phyloP scores from a whole-genome alignment of 345 rosid species.

The Aurinia saxatilis region DNA sequence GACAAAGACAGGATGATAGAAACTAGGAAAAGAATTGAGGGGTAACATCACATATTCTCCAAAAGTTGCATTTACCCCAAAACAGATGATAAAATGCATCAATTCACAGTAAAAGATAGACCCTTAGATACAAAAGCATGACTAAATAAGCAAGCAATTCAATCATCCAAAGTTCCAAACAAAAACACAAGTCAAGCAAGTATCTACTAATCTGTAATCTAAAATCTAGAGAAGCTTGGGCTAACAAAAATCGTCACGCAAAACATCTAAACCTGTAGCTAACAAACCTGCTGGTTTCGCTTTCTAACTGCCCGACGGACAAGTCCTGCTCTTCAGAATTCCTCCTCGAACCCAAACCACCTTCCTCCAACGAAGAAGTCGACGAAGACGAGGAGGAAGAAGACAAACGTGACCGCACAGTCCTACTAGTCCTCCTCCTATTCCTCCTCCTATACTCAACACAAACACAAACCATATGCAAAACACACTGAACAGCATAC shows the following conservation, averaged over 20 bases:
- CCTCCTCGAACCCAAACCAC: constrained; percentile 42
- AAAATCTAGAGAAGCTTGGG: neutral
- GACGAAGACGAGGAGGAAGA: constrained; percentile 20
- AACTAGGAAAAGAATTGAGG: neutral
- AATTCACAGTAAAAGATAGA: neutral
- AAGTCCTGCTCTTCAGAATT: constrained; percentile 52
- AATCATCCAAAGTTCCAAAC: neutral
- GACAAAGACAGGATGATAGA: neutral
- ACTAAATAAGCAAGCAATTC: neutral
- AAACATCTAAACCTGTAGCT: neutral
- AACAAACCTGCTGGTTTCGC: constrained; percentile 57
- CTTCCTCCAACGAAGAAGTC: constrained; percentile 34
- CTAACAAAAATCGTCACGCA: neutral
- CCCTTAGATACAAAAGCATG: neutral
- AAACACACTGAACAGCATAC: constrained; percentile 68
- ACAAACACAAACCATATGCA: constrained; percentile 82
- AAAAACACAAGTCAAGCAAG: constrained; percentile 6
- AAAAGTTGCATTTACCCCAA: neutral
- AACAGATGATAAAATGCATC: neutral
- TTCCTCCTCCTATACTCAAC: constrained; percentile 73
- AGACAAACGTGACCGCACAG: constrained; percentile 27
- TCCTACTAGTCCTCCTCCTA: constrained; percentile 35
- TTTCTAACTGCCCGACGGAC: constrained; percentile 54
- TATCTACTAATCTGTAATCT: neutral
- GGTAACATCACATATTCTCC: neutral